Conservation (phyloP, 805 yeast genomes). For the Candida sonorensis region DNA sequence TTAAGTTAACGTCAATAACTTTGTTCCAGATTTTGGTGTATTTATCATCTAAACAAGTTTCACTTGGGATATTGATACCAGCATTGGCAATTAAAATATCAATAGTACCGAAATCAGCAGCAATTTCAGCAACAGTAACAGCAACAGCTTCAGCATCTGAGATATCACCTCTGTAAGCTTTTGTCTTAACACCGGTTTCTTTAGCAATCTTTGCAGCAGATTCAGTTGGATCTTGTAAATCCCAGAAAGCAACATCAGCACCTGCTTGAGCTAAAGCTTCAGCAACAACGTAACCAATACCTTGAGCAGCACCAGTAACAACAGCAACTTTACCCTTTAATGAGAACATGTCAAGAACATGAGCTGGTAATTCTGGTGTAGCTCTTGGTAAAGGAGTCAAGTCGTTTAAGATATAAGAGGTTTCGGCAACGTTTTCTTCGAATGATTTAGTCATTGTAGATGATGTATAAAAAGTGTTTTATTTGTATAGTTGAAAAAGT, state of each 20-base stretch:
- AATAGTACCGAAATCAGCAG: constrained; percentile 31
- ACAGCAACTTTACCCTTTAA: constrained; percentile 35
- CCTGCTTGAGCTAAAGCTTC: constrained; percentile 47
- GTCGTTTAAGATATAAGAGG: constrained; percentile 12
- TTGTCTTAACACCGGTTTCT: constrained; percentile 11
- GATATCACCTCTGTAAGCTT: constrained; percentile 26
- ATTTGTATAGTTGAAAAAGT: too few species aligned
- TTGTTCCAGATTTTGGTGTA: constrained; percentile 22
- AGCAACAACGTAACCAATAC: constrained; percentile 50
- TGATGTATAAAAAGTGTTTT: too few species aligned
- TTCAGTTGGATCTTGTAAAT: constrained; percentile 25
- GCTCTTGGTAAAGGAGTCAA: constrained; percentile 37
- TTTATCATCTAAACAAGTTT: constrained; percentile 17
- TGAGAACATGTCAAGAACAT: constrained; percentile 27
- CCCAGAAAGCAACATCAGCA: constrained; percentile 29
- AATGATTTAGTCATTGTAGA: constrained; percentile 18
- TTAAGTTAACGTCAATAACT: constrained; percentile 39
- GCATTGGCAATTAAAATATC: constrained; percentile 39
- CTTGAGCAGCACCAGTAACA: constrained; percentile 53
- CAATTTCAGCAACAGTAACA: constrained; percentile 19
- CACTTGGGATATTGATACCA: constrained; percentile 28
- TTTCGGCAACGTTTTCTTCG: constrained; percentile 12
- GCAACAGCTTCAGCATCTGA: constrained; percentile 26
- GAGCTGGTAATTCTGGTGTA: constrained; percentile 36
- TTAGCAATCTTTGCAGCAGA: constrained; percentile 5